phyloP scores from a whole-genome alignment of 164 flowering plant genomes.

The Vitis cinerea region DNA sequence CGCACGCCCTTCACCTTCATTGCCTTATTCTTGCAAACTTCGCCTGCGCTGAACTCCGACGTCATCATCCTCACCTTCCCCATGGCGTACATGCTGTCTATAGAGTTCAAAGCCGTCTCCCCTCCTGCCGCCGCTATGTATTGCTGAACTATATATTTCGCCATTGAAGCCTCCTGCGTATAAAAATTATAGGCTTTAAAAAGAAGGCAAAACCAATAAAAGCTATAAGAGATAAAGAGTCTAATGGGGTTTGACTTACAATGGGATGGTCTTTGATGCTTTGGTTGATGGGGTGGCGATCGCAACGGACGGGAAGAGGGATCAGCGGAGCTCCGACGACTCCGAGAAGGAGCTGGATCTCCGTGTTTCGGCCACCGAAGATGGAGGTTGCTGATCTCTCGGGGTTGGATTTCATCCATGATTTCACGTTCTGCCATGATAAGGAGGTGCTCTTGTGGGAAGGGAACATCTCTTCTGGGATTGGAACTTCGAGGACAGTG shows the following conservation, averaged over 20 bases:
- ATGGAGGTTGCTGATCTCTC: conserved; percentile 27
- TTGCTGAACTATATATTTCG: conserved; percentile 86
- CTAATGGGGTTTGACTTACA: conserved; percentile 35
- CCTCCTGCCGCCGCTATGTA: conserved; percentile 90
- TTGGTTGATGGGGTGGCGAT: conserved; percentile 24
- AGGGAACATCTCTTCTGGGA: conserved; percentile 79
- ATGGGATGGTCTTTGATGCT: conserved; percentile 69
- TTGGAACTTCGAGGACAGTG: conserved; percentile 90
- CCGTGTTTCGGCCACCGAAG: conserved; percentile 46
- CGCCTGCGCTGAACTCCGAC: conserved; percentile 56
- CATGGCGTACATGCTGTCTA: conserved; percentile 86
- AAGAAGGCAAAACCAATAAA: too few species aligned
- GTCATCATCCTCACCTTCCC: conserved; percentile 80
- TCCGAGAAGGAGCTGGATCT: conserved; percentile 77
- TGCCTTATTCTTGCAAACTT: conserved; percentile 19
- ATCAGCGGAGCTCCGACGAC: conserved; percentile 85
- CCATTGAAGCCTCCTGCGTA: conserved; percentile 76
- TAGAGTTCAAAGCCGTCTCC: conserved; percentile 49
- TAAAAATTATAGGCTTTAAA: background rate
- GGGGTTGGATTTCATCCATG: conserved; percentile 55
- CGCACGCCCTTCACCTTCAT: conserved; percentile 38
- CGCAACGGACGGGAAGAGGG: conserved; percentile 56
- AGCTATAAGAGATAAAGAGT: background rate
- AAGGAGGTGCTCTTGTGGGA: conserved; percentile 23
- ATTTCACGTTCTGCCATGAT: conserved; percentile 67